Percentiles rank a stretch among this genome's conserved stretches.
Conservation (phyloP, 2,329 filamentous ascomycete genomes). For the Emmonsiellopsis sp. region DNA sequence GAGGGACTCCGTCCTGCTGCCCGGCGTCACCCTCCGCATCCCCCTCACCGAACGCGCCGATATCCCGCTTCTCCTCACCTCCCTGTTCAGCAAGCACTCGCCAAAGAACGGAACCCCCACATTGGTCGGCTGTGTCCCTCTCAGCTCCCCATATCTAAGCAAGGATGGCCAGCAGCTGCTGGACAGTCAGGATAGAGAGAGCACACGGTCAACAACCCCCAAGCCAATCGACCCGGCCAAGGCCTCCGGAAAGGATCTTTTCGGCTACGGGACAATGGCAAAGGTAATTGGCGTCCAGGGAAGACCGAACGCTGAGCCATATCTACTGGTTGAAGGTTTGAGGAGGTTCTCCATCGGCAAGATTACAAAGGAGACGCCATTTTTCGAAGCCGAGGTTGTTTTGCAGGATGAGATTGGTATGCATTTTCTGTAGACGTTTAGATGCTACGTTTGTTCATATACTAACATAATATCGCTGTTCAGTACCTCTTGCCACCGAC, state of each 20-base stretch:
- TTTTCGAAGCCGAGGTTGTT: conserved; percentile 73
- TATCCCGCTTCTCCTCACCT: conserved; percentile 77
- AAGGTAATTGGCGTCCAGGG: conserved; percentile 73
- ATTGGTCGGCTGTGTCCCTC: conserved; percentile 77
- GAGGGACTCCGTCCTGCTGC: conserved; percentile 71
- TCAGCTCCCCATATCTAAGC: conserved; percentile 66
- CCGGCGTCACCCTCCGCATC: conserved; percentile 76
- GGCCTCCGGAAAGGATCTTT: conserved; percentile 64
- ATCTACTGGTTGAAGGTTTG: conserved; percentile 76
- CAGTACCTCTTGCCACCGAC: conserved; percentile 43
- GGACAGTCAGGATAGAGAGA: conserved; percentile 50
- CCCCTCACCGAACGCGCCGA: conserved; percentile 77
- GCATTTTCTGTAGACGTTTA: conserved; percentile 13
- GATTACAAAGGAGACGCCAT: conserved; percentile 68
- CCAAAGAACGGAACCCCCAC: conserved; percentile 58
- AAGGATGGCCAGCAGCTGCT: conserved; percentile 68
- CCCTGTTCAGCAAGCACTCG: conserved; percentile 68
- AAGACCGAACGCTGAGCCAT: conserved; percentile 64
- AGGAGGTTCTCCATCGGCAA: conserved; percentile 67
- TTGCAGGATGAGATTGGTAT: conserved; percentile 62
- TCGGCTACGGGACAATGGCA: conserved; percentile 70
- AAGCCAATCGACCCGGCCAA: conserved; percentile 49
- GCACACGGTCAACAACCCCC: conserved; percentile 33
- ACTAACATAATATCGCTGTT: background rate
- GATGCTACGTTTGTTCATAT: background rate